Evolutionary conservation across 768 basidiomycete genomes (phyloP).

Genomic region (Calvatia gigantea): DNA sequence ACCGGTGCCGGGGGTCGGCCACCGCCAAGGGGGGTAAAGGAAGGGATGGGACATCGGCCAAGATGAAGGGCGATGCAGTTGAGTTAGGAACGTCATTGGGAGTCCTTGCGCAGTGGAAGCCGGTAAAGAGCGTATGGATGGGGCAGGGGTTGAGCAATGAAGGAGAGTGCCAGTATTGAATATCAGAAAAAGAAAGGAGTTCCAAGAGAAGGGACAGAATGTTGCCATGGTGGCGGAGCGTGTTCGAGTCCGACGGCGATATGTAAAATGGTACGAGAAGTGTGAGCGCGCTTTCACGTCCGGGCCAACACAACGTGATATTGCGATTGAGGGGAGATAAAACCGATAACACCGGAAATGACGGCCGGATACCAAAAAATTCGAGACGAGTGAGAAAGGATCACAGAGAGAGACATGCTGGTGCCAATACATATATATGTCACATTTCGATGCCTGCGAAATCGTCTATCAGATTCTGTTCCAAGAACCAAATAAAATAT

Average conservation of each 20-base stretch:
- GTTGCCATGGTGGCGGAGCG: neutral
- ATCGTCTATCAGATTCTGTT: neutral
- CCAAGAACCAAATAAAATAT: neutral
- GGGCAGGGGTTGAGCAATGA: neutral
- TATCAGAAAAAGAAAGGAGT: neutral
- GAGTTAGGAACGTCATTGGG: neutral
- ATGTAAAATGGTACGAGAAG: neutral
- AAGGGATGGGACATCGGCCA: neutral
- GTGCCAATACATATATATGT: slow-evolving; percentile 8
- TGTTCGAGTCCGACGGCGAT: neutral
- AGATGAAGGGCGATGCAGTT: neutral
- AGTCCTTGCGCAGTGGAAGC: too few species aligned
- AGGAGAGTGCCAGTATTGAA: neutral
- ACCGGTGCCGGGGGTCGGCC: too few species aligned
- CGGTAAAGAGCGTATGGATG: neutral
- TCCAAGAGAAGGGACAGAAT: neutral
- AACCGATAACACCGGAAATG: neutral
- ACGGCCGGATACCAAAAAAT: slow-evolving; percentile 5
- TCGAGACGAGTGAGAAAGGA: neutral
- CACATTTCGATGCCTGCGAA: slow-evolving; percentile 4
- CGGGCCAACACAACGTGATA: slow-evolving; percentile 1
- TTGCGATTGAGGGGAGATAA: neutral
- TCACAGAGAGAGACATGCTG: too few species aligned
- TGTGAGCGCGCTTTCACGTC: neutral
- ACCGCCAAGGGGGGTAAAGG: neutral